These are phyloP conservation scores for Backusella tarrabulga DNA, from an alignment of 192 early-diverging fungal genomes.

Conservation along the genomic window DNA sequence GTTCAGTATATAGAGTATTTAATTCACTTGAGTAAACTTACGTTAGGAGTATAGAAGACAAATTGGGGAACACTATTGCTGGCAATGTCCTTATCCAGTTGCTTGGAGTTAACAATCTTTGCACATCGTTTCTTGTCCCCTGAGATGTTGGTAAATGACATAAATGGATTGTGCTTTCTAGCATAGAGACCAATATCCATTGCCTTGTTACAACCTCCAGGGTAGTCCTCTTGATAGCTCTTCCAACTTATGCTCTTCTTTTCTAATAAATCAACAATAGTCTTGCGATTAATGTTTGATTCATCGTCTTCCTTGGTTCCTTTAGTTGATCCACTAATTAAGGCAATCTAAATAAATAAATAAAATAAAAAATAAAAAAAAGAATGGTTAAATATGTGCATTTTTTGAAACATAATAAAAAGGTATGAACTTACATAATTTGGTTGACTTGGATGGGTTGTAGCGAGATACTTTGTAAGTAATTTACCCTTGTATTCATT, in stretches of 20 bases:
- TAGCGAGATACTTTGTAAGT: conserved; percentile 30
- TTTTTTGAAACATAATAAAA: neutral
- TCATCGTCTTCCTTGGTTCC: conserved; percentile 41
- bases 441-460: conserved; percentile 35
- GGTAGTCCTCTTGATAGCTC: conserved; percentile 60
- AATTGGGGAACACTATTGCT: conserved; percentile 51
- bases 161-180: conserved; percentile 78
- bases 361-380: no score
- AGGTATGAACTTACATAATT: conserved; percentile 24
- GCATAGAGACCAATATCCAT: conserved; percentile 14
- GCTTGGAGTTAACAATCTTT: conserved; percentile 56
- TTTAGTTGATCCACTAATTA: conserved; percentile 34
- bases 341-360: conserved; percentile 21
- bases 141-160: conserved; percentile 53
- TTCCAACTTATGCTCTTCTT: conserved; percentile 55
- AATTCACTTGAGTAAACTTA: neutral
- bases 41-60: conserved; percentile 48
- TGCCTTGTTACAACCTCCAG: conserved; percentile 15
- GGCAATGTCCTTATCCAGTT: conserved; percentile 55
- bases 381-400: neutral
- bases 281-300: conserved; percentile 35
- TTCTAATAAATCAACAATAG: conserved; percentile 56
- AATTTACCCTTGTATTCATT: conserved; percentile 17
- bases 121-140: conserved; percentile 56
- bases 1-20: neutral